Conservation (phyloP, 1,284 basidiomycete genomes). For the Cutaneotrichosporon dermatis region DNA sequence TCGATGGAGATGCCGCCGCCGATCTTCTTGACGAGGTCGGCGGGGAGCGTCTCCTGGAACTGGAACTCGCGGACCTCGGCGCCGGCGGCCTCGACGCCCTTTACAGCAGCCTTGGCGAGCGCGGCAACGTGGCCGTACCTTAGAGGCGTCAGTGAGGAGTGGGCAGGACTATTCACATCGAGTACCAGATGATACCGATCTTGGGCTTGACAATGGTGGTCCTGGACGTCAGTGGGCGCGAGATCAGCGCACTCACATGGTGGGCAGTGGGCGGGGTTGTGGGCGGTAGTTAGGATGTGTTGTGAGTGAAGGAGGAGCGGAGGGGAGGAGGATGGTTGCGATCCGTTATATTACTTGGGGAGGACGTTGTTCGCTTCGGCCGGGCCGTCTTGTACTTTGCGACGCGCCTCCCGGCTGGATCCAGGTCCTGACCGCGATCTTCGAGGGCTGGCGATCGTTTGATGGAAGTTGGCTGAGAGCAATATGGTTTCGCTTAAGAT, state of each 20-base stretch:
- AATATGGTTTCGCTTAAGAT: too few species aligned
- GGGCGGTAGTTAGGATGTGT: too few species aligned
- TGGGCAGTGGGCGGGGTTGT: background rate
- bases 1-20: conserved; percentile 55
- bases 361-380: too few species aligned
- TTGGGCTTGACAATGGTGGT: conserved; percentile 50
- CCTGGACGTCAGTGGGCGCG: background rate
- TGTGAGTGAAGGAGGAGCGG: too few species aligned
- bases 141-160: too few species aligned
- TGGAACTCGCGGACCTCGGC: conserved; percentile 69
- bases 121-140: conserved; percentile 66
- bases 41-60: conserved; percentile 71
- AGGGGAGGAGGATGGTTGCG: too few species aligned
- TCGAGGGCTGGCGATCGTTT: too few species aligned
- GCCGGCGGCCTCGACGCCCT: conserved; percentile 65
- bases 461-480: too few species aligned
- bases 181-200: conserved; percentile 75
- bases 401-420: too few species aligned
- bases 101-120: conserved; percentile 74
- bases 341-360: too few species aligned
- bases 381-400: too few species aligned
- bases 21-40: conserved; percentile 71
- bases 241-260: background rate
- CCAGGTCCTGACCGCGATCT: too few species aligned
- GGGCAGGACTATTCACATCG: conserved; percentile 48